Conservation (phyloP, 108 stramenopile species). For the Cyclotella atomus region DNA sequence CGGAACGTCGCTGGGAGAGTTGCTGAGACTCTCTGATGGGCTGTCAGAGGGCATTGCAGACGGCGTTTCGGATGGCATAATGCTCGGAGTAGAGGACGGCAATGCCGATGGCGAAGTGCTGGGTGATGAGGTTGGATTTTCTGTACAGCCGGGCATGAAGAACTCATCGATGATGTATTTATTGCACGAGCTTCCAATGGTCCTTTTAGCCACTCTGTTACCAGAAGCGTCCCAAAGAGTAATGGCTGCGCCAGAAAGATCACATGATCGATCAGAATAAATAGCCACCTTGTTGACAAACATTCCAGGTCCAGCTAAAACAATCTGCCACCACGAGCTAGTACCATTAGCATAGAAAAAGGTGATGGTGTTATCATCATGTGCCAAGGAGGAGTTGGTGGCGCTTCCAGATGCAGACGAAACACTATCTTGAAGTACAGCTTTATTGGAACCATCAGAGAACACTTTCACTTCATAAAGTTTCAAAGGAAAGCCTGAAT, state of each 20-base stretch:
- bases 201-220: neutral
- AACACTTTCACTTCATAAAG: neutral
- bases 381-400: neutral
- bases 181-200: neutral
- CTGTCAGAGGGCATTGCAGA: too few species aligned
- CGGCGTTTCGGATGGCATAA: too few species aligned
- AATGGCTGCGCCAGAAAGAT: neutral
- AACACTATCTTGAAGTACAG: neutral
- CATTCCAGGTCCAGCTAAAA: neutral
- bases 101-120: neutral
- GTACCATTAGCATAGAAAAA: neutral
- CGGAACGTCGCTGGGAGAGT: too few species aligned
- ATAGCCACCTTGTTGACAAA: neutral
- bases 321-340: neutral
- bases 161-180: neutral
- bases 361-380: neutral
- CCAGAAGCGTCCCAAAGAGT: neutral
- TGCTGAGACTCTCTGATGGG: too few species aligned
- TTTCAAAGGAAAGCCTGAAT: neutral
- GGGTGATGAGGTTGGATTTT: neutral
- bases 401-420: neutral
- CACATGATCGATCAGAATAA: neutral
- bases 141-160: neutral
- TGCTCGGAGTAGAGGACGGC: neutral
- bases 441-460: neutral